Evolutionary conservation across 352 stramenopile genomes (phyloP).

Genomic region (Globisporangium cederbergense): DNA sequence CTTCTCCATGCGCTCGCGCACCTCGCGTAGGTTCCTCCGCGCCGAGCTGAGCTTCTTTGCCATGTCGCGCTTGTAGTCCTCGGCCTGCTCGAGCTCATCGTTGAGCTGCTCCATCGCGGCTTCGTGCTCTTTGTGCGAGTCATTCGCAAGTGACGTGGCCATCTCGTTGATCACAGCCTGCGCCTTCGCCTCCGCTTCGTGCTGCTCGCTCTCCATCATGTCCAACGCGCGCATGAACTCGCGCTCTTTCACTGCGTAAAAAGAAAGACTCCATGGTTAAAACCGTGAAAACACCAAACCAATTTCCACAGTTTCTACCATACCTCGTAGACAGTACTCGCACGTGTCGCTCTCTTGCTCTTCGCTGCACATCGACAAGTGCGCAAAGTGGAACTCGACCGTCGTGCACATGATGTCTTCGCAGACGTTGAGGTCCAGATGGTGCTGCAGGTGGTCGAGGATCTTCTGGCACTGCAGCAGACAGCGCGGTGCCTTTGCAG

Average conservation of each 20-base stretch:
- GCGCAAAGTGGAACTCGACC: slow-evolving; percentile 59
- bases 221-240: slow-evolving; percentile 43
- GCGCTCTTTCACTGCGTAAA: slow-evolving; percentile 35
- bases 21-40: slow-evolving; percentile 27
- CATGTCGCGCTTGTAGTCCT: slow-evolving; percentile 48
- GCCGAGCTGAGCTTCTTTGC: slow-evolving; percentile 32
- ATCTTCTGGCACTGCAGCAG: slow-evolving; percentile 54
- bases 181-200: slow-evolving; percentile 47
- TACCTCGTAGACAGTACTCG: slow-evolving; percentile 53
- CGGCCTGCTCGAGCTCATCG: slow-evolving; percentile 55
- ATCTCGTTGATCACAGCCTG: slow-evolving; percentile 53
- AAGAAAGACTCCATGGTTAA: not conserved
- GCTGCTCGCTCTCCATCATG: slow-evolving; percentile 46
- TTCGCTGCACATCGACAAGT: slow-evolving; percentile 49
- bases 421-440: slow-evolving; percentile 54
- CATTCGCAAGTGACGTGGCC: slow-evolving; percentile 35
- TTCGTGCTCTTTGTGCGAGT: slow-evolving; percentile 35
- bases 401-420: slow-evolving; percentile 45
- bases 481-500: slow-evolving; percentile 43
- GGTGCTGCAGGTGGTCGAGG: slow-evolving; percentile 56
- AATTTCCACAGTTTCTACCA: not conserved
- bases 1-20: slow-evolving; percentile 36
- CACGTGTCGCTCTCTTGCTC: slow-evolving; percentile 27
- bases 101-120: slow-evolving; percentile 45
- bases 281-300: not conserved